A percentile compares a stretch with the other conserved stretches of the same genome.
Evolutionary conservation across 805 yeast species (phyloP).

Genomic region (Grigorovia yakushimaensis): DNA sequence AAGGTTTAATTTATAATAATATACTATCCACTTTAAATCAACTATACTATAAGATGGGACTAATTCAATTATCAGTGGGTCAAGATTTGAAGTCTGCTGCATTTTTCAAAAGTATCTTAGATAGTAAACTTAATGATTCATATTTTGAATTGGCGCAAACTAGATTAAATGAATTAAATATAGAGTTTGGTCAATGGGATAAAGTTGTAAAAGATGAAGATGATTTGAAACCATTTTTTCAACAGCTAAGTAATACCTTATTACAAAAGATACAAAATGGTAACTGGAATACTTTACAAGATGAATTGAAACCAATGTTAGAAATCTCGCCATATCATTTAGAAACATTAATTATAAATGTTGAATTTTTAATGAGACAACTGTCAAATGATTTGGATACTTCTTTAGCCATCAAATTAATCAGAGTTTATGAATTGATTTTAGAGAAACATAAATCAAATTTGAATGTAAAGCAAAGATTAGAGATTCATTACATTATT

Average conservation of each 20-base stretch:
- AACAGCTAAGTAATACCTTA: conserved; percentile 11
- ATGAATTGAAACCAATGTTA: conserved; percentile 28
- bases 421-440: conserved; percentile 15
- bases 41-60: conserved; percentile 49
- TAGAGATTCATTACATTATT: conserved; percentile 22
- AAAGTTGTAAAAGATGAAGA: conserved; percentile 20
- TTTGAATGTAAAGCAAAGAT: conserved; percentile 19
- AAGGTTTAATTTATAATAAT: background rate
- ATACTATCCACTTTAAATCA: conserved; percentile 12
- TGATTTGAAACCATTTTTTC: conserved; percentile 9
- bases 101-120: conserved; percentile 39
- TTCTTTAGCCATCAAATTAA: conserved; percentile 16
- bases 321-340: conserved; percentile 37
- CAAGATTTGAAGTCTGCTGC: conserved; percentile 43
- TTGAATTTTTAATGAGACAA: conserved; percentile 12
- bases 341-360: conserved; percentile 22
- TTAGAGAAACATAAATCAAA: conserved; percentile 22
- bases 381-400: conserved; percentile 23
- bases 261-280: conserved; percentile 4
- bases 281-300: conserved; percentile 12
- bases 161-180: conserved; percentile 39
- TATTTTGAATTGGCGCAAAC: conserved; percentile 38
- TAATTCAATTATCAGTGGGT: conserved; percentile 48
- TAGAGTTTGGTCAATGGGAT: conserved; percentile 44
- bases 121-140: conserved; percentile 12